Conservation (phyloP, 2,329 filamentous ascomycete genomes). For the Neonectria coccinea region DNA sequence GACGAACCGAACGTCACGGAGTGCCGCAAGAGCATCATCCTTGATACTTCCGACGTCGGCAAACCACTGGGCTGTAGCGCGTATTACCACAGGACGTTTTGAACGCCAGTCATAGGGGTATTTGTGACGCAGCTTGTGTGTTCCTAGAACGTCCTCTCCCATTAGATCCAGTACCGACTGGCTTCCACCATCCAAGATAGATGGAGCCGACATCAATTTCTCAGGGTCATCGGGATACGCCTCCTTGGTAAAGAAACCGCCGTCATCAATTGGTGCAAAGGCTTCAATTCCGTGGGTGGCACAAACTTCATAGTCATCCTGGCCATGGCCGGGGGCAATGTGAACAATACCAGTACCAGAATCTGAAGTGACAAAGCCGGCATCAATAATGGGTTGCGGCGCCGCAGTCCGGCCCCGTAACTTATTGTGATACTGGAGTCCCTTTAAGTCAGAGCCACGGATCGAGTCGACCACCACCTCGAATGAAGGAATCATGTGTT, state of each 20-base stretch:
- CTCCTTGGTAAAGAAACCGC: slow-evolving; percentile 82
- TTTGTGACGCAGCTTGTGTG: slow-evolving; percentile 84
- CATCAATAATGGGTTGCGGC: slow-evolving; percentile 79
- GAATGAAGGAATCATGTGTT: slow-evolving; percentile 62
- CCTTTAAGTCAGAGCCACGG: slow-evolving; percentile 72
- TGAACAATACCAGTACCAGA: slow-evolving; percentile 98
- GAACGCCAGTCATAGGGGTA: slow-evolving; percentile 99
- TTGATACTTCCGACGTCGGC: slow-evolving; percentile 91
- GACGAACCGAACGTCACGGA: slow-evolving; percentile 81
- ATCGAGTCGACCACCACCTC: slow-evolving; percentile 68
- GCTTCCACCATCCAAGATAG: slow-evolving; percentile 78
- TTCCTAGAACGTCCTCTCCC: slow-evolving; percentile 72
- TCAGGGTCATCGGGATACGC: slow-evolving; percentile 79
- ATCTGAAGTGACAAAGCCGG: slow-evolving; percentile 87
- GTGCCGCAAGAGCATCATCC: slow-evolving; percentile 73
- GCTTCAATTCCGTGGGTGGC: slow-evolving; percentile 75
- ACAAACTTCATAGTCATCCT: slow-evolving; percentile 94
- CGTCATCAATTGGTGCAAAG: slow-evolving; percentile 85
- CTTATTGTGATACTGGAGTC: slow-evolving; percentile 76
- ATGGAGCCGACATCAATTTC: slow-evolving; percentile 73
- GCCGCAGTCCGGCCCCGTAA: slow-evolving; percentile 70
- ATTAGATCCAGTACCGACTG: slow-evolving; percentile 77
- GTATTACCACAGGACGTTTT: slow-evolving; percentile 89
- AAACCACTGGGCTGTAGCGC: slow-evolving; percentile 98
- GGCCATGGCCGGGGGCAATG: slow-evolving; percentile 92